These are phyloP conservation scores for Juncus effusus DNA, from an alignment of 176 grass and related monocot species.

Conservation along the genomic window DNA sequence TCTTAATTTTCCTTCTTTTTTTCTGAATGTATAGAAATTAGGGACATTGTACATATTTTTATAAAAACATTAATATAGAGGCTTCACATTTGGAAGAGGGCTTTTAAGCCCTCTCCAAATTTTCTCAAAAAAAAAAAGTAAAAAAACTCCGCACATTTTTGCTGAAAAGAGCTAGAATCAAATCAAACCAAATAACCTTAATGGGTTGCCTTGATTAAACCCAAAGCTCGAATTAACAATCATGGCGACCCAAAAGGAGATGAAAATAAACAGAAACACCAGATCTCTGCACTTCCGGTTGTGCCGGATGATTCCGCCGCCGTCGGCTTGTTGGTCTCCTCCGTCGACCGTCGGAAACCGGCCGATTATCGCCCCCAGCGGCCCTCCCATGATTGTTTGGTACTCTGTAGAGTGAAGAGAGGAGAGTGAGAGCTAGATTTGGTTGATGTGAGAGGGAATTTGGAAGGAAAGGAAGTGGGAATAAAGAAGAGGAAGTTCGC, in stretches of 20 bases:
- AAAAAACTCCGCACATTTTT: neutral
- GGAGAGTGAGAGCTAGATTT: neutral
- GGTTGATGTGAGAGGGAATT: neutral
- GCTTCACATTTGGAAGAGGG: no score
- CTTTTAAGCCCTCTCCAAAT: no score
- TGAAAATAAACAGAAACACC: conserved; percentile 74
- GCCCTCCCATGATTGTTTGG: conserved; percentile 57
- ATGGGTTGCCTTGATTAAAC: conserved; percentile 95
- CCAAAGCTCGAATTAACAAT: conserved; percentile 99
- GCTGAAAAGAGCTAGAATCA: neutral
- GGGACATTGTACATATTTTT: no score
- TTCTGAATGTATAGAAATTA: no score
- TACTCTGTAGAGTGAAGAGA: no score
- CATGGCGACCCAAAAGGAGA: conserved; percentile 96
- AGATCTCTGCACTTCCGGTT: conserved; percentile 83
- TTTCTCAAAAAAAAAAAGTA: neutral
- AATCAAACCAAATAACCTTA: conserved; percentile 43
- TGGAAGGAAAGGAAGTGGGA: neutral
- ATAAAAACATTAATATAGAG: no score
- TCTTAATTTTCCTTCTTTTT: no score
- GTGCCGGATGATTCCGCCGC: conserved; percentile 56
- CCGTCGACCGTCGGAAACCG: conserved; percentile 54
- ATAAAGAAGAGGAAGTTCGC: neutral
- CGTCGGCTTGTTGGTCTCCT: conserved; percentile 21
- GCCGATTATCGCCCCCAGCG: conserved; percentile 93